Percentiles rank a stretch among this genome's conserved stretches.
Evolutionary conservation across 2,329 filamentous ascomycete species (phyloP).

Genomic region (Apiospora aurea): DNA sequence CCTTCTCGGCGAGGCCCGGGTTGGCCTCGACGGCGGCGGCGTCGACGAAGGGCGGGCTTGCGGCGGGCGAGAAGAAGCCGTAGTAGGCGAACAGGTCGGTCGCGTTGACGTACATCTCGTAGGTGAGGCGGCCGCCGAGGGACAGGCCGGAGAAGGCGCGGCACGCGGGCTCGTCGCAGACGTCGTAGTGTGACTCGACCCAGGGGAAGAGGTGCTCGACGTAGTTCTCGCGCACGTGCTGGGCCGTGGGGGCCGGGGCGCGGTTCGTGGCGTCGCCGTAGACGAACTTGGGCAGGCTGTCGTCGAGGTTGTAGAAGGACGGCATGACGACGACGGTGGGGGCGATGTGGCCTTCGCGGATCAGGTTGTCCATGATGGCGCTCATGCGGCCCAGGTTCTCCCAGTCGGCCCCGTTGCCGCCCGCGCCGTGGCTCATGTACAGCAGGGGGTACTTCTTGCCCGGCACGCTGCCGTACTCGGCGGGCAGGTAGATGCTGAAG

Average conservation of each 20-base stretch:
- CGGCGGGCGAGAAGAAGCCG: constrained; percentile 41
- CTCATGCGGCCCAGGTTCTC: constrained; percentile 39
- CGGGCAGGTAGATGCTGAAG: constrained; percentile 38
- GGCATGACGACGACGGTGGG: constrained; percentile 42
- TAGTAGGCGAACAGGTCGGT: constrained; percentile 40
- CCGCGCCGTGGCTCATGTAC: constrained; percentile 40
- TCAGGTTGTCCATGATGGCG: constrained; percentile 41
- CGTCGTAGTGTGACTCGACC: constrained; percentile 35
- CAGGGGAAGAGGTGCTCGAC: constrained; percentile 39
- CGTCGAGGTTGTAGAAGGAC: constrained; percentile 26
- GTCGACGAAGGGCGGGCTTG: constrained; percentile 31
- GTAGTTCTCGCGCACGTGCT: constrained; percentile 37
- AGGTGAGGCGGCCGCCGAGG: constrained; percentile 39
- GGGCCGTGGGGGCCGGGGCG: constrained; percentile 31
- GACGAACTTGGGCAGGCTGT: constrained; percentile 15
- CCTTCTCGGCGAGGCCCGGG: constrained; percentile 32
- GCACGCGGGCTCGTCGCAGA: constrained; percentile 35
- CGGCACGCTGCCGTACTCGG: constrained; percentile 33
- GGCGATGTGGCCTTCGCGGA: constrained; percentile 37
- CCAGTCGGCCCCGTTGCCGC: constrained; percentile 41
- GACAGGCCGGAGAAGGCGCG: constrained; percentile 40
- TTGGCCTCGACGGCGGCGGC: constrained; percentile 29
- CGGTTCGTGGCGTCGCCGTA: constrained; percentile 25
- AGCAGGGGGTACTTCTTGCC: constrained; percentile 39
- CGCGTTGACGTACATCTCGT: constrained; percentile 43